Evolutionary conservation across 108 stramenopile genomes (phyloP).

Genomic region (Nitzschia palea): DNA sequence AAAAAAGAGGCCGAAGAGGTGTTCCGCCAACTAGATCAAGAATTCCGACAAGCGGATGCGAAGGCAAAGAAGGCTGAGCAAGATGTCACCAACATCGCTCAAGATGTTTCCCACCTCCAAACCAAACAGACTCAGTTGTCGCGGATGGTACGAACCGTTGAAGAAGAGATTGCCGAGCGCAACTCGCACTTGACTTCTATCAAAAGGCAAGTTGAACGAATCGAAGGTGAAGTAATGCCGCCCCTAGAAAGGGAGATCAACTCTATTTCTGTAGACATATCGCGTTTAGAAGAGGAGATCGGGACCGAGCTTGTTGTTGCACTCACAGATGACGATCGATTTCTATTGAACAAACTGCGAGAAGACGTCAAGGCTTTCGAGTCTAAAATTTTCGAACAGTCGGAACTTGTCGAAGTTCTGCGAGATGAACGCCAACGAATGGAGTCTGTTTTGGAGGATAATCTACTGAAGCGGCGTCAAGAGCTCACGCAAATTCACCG

Average conservation of each 20-base stretch:
- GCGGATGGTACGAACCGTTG: constrained; percentile 56
- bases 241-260: constrained; percentile 65
- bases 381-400: constrained; percentile 63
- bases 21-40: constrained; percentile 44
- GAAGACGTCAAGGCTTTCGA: constrained; percentile 46
- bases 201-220: constrained; percentile 64
- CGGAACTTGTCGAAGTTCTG: constrained; percentile 60
- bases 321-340: constrained; percentile 68
- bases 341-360: constrained; percentile 53
- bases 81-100: constrained; percentile 58
- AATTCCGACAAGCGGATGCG: constrained; percentile 49
- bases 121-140: constrained; percentile 70
- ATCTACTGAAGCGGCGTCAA: constrained; percentile 76
- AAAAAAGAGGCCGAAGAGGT: constrained; percentile 51
- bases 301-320: constrained; percentile 72
- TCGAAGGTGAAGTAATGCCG: constrained; percentile 67
- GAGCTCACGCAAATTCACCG: constrained; percentile 64
- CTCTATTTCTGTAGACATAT: constrained; percentile 61
- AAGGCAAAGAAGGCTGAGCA: constrained; percentile 66
- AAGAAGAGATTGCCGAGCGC: constrained; percentile 48
- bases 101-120: constrained; percentile 72
- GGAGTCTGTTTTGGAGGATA: constrained; percentile 77
- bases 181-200: constrained; percentile 45
- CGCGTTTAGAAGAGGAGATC: constrained; percentile 79
- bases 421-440: constrained; percentile 64